Evolutionary conservation across 1,139 yeast genomes (phyloP).

Genomic region (Cylindricascospora bacillispora): DNA sequence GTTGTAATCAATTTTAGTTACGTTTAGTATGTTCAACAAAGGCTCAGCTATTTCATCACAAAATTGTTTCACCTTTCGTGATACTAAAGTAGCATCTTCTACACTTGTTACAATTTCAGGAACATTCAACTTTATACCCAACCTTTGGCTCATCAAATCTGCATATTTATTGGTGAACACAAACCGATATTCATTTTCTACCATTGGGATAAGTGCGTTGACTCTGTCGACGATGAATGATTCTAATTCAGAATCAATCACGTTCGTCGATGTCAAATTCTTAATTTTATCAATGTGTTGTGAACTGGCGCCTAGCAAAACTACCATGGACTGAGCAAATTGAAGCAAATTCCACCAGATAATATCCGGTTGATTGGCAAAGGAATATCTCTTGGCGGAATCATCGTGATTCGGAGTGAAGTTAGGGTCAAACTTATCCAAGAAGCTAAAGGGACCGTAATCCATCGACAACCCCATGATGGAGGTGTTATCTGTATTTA

Average conservation of each 20-base stretch:
- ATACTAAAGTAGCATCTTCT: constrained; percentile 1
- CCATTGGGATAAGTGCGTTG: constrained; percentile 46
- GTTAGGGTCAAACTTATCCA: constrained; percentile 71
- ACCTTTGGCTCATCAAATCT: constrained; percentile 46
- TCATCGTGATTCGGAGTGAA: constrained; percentile 92
- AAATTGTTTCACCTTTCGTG: constrained; percentile 8
- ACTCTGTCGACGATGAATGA: constrained; percentile 48
- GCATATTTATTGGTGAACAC: constrained; percentile 50
- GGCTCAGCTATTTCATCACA: constrained; percentile 36
- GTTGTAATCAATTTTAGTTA: constrained; percentile 65
- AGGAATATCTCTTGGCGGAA: constrained; percentile 55
- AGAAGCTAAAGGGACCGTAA: constrained; percentile 87
- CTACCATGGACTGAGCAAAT: constrained; percentile 74
- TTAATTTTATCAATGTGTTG: constrained; percentile 31
- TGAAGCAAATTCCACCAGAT: constrained; percentile 92
- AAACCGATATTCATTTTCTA: constrained; percentile 54
- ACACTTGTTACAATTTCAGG: constrained; percentile 7
- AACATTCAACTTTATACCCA: constrained; percentile 50
- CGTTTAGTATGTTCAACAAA: constrained; percentile 47
- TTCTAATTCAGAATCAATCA: constrained; percentile 36
- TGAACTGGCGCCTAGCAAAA: constrained; percentile 58
- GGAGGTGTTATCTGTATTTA: constrained; percentile 90
- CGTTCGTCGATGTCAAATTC: constrained; percentile 26
- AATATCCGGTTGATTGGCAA: constrained; percentile 68
- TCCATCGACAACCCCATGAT: constrained; percentile 78